These are phyloP conservation scores for Heritiera littoralis DNA, from an alignment of 345 rosid species.

Conservation along the genomic window DNA sequence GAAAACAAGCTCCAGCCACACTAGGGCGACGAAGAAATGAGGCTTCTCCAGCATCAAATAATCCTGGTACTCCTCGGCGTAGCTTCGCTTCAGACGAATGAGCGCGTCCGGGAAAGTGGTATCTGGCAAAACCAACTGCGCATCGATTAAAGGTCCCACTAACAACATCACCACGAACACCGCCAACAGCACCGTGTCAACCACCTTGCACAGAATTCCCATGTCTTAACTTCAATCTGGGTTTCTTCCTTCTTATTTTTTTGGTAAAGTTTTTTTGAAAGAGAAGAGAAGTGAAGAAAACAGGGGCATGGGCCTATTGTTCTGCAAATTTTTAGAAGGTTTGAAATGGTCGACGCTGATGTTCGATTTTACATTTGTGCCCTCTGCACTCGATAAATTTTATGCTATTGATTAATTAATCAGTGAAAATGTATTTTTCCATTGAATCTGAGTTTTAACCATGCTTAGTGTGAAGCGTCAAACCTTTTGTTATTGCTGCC, in stretches of 20 bases:
- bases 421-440: too few species aligned
- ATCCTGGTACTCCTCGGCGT: slow-evolving; percentile 54
- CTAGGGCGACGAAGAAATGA: slow-evolving; percentile 64
- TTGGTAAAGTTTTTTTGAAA: not conserved
- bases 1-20: slow-evolving; percentile 69
- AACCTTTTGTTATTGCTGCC: too few species aligned
- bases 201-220: slow-evolving; percentile 58
- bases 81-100: slow-evolving; percentile 44
- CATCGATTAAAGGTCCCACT: slow-evolving; percentile 58
- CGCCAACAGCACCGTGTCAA: slow-evolving; percentile 56
- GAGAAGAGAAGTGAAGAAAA: not conserved
- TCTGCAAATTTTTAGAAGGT: not conserved
- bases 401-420: too few species aligned
- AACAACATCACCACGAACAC: slow-evolving; percentile 55
- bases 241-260: not conserved
- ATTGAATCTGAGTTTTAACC: not conserved
- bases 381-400: not conserved
- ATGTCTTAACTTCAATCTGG: slow-evolving; percentile 26
- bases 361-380: not conserved
- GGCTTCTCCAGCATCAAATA: slow-evolving; percentile 71
- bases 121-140: slow-evolving; percentile 56
- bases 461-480: too few species aligned
- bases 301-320: not conserved
- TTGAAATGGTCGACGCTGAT: slow-evolving; percentile 5
- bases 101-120: slow-evolving; percentile 53